These are phyloP conservation scores for Aspergillus sp. DNA, from an alignment of 2,329 filamentous ascomycete genomes.

Conservation along the genomic window DNA sequence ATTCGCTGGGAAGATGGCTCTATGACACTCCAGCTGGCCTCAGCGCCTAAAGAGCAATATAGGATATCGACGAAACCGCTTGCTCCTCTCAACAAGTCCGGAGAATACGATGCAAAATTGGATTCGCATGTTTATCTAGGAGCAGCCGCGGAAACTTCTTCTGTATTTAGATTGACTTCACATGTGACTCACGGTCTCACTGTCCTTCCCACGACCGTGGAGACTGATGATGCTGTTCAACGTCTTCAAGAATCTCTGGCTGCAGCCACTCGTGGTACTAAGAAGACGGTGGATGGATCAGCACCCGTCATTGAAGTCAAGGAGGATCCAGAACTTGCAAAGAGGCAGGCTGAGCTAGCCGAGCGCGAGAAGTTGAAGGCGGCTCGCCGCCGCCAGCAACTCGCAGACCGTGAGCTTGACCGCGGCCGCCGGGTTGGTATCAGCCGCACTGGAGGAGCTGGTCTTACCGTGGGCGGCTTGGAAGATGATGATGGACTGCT, in stretches of 20 bases:
- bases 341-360: constrained; percentile 54
- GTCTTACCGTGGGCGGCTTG: constrained; percentile 52
- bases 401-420: constrained; percentile 51
- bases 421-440: constrained; percentile 47
- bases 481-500: constrained; percentile 53
- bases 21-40: constrained; percentile 61
- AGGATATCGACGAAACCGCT: constrained; percentile 55
- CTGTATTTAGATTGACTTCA: constrained; percentile 57
- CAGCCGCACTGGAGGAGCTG: constrained; percentile 42
- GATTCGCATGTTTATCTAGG: constrained; percentile 63
- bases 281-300: constrained; percentile 46
- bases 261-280: constrained; percentile 50
- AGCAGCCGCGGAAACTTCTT: constrained; percentile 53
- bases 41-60: constrained; percentile 57
- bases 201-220: constrained; percentile 51
- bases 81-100: constrained; percentile 50
- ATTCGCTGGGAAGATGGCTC: constrained; percentile 65
- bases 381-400: constrained; percentile 51
- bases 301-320: constrained; percentile 55
- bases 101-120: constrained; percentile 49
- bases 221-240: constrained; percentile 57
- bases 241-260: constrained; percentile 58
- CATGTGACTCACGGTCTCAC: constrained; percentile 58
- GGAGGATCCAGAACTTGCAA: constrained; percentile 60
- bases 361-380: constrained; percentile 55